These are phyloP conservation scores for Amylocystis lapponica DNA, from an alignment of 768 basidiomycete genomes.

Conservation along the genomic window DNA sequence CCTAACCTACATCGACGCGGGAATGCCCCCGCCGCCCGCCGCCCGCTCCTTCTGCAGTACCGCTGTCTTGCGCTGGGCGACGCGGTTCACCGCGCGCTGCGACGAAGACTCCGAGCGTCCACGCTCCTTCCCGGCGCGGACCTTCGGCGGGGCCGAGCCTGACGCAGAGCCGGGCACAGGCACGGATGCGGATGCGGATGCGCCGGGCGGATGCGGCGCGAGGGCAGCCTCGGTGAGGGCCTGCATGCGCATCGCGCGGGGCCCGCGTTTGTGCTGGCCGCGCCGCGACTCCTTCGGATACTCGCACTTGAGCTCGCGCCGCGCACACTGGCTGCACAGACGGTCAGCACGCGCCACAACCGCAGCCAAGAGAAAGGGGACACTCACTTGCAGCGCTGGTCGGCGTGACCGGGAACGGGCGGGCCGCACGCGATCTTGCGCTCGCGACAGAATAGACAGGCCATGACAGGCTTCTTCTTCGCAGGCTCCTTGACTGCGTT, in stretches of 20 bases:
- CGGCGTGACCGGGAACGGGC: slow-evolving; percentile 30
- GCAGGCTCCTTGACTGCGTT: slow-evolving; percentile 9
- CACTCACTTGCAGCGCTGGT: slow-evolving; percentile 43
- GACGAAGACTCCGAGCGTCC: slow-evolving; percentile 6
- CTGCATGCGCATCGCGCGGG: slow-evolving; percentile 17
- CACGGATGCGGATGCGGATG: background rate
- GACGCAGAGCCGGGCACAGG: background rate
- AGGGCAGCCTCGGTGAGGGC: slow-evolving; percentile 6
- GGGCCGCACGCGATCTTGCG: slow-evolving; percentile 46
- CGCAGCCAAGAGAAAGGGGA: background rate
- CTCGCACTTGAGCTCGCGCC: slow-evolving; percentile 39
- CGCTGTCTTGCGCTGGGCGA: slow-evolving; percentile 1
- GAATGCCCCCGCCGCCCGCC: background rate
- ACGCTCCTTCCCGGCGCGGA: slow-evolving; percentile 6
- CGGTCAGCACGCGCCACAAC: slow-evolving; percentile 9
- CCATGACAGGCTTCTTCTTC: slow-evolving; percentile 41
- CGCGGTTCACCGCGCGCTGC: slow-evolving; percentile 3
- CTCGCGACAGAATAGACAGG: slow-evolving; percentile 44
- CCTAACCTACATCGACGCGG: too few relatives aligned
- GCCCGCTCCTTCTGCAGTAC: background rate
- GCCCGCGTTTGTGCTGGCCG: slow-evolving; percentile 36
- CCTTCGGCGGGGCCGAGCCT: background rate
- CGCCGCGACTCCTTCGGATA: slow-evolving; percentile 47
- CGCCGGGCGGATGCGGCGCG: background rate
- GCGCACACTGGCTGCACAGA: slow-evolving; percentile 37